A percentile compares a stretch with the other conserved stretches of the same genome.
These are phyloP conservation scores for Castanopsis chinensis DNA, from an alignment of 306 rosid genomes.

Conservation along the genomic window DNA sequence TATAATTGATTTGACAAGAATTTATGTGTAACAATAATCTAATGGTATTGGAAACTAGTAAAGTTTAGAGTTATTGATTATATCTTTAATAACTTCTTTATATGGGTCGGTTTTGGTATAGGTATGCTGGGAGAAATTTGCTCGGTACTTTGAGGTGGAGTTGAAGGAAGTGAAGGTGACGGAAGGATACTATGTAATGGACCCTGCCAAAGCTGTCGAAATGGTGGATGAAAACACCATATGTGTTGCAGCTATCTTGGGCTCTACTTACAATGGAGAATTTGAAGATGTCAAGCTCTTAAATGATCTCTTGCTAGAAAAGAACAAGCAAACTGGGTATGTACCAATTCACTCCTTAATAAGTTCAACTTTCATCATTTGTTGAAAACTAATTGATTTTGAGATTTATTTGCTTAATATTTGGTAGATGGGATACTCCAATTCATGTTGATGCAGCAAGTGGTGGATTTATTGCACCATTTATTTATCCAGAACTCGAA, in stretches of 20 bases:
- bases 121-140: conserved; percentile 89
- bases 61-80: too few relatives aligned
- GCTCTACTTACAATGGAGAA: conserved; percentile 79
- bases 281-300: conserved; percentile 78
- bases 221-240: conserved; percentile 84
- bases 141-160: conserved; percentile 71
- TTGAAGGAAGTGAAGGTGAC: conserved; percentile 63
- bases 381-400: background rate
- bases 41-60: too few relatives aligned
- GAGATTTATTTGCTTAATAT: background rate
- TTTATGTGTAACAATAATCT: too few relatives aligned
- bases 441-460: conserved; percentile 88
- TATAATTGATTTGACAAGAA: background rate
- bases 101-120: background rate
- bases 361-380: background rate
- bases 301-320: conserved; percentile 51
- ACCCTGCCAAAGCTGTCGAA: conserved; percentile 66
- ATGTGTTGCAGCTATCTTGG: conserved; percentile 79
- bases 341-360: background rate
- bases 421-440: conserved; percentile 64
- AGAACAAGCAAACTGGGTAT: conserved; percentile 63
- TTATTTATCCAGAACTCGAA: conserved; percentile 69
- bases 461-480: conserved; percentile 84
- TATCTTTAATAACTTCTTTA: too few relatives aligned
- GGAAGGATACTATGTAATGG: conserved; percentile 82